phyloP scores from a whole-genome alignment of 202 grass and related monocot species.

The Musa balbisiana region DNA sequence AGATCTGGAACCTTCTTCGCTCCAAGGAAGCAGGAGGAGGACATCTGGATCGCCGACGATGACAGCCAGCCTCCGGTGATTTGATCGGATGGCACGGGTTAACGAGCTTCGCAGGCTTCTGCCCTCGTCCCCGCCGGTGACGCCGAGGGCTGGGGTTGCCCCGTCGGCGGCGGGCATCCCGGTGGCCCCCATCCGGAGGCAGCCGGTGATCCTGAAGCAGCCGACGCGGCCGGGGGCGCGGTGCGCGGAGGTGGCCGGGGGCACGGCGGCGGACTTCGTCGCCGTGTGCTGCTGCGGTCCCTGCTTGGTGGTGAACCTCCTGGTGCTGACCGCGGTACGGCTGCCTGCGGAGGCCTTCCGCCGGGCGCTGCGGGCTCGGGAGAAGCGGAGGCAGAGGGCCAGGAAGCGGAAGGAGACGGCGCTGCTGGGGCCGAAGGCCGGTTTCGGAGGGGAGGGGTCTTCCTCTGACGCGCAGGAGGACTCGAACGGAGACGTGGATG shows the following conservation, averaged over 20 bases:
- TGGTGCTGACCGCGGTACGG: background rate
- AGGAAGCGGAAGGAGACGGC: background rate
- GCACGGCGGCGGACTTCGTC: conserved; percentile 1
- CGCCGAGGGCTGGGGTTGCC: background rate
- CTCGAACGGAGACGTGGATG: too few species aligned
- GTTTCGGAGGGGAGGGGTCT: too few species aligned
- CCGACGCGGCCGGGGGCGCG: background rate
- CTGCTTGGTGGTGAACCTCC: background rate
- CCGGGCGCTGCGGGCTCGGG: background rate
- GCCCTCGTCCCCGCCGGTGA: background rate
- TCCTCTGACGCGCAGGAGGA: background rate
- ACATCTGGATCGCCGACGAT: conserved; percentile 46
- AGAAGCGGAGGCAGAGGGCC: background rate
- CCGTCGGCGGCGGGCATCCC: too few species aligned
- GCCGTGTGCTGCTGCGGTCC: conserved; percentile 11
- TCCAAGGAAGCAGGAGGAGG: background rate
- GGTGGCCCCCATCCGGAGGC: background rate
- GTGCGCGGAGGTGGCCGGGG: conserved; percentile 1
- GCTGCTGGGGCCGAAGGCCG: background rate
- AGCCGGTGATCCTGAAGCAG: background rate
- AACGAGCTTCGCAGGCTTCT: background rate
- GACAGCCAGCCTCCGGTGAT: background rate
- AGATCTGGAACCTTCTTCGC: too few species aligned
- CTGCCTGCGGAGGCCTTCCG: background rate
- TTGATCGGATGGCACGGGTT: background rate